Evolutionary conservation across 345 rosid species (phyloP), one percentile per base, ranked within the genome.

Genomic region (Gynandropsis gynandra): DNA sequence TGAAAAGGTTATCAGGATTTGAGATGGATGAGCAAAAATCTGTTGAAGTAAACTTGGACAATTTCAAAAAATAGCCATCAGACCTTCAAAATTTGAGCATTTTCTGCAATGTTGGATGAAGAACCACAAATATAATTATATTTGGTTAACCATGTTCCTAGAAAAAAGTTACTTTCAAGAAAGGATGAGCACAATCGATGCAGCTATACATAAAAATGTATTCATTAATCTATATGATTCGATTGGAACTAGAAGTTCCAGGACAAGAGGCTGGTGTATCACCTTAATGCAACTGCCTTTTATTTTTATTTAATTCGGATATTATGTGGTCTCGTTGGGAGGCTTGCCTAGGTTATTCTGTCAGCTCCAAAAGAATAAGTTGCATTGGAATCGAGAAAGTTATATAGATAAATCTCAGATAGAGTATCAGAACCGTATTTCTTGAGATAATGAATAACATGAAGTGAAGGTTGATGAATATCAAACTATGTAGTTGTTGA

Each of bases 151-250:
- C 40, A 33, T 54, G 19, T 27, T 54, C 48, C 49, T 0, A 54
- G 47, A 54, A 24, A 40, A 54, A 40, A 37, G 34, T 9, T 39
- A 54, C 37, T 56, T 56, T 42, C 10, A n/a, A 44, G 50, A 56
- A 44, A 44, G n/a, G 16, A 56, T 31, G 10, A 31, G 52, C 52
- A 44, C 27, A 31, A 56, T 39, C 44, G 42, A 56, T 42, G 42
- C 44, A 21, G 41, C 42, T 43, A 56, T 14, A 56, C 51, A 56
- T 56, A 44, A 38, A 56, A 14, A 44, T 56, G 21, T 43, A 56
- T 56, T 42, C 44, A 18, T n/a, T 29, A 21, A 45, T 56, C 52
- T 56, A 32, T 44, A 56, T 42, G 42, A 50, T 56, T 42, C 33
- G 24, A 42, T 43, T 43, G 31, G 61, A 56, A 44, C 52, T 56